phyloP scores from a whole-genome alignment of 2,329 filamentous ascomycete genomes.

The Neopestalotiopsis clavispora region DNA sequence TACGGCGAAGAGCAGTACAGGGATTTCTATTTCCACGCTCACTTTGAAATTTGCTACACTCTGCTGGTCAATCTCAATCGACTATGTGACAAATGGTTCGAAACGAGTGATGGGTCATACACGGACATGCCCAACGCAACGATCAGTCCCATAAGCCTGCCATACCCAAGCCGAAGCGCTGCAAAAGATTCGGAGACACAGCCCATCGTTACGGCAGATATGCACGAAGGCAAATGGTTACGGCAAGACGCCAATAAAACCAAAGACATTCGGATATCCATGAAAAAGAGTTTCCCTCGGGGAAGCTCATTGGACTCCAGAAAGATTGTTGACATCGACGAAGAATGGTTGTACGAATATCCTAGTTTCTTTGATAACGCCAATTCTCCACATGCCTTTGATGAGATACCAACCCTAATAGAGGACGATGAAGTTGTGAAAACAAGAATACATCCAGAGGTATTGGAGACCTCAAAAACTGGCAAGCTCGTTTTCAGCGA shows the following conservation, averaged over 20 bases:
- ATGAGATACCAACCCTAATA: background rate
- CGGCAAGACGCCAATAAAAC: background rate
- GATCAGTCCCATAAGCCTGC: no score
- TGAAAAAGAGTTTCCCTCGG: slow-evolving; percentile 21
- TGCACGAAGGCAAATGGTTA: no score
- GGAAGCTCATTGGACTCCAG: slow-evolving; percentile 19
- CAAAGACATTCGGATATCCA: background rate
- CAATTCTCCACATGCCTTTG: no score
- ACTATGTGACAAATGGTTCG: no score
- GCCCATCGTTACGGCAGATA: no score
- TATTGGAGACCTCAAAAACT: background rate
- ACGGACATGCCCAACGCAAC: slow-evolving; percentile 19
- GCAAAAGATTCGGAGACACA: no score
- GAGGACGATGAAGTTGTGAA: background rate
- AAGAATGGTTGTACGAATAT: slow-evolving; percentile 28
- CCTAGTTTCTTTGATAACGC: slow-evolving; percentile 24
- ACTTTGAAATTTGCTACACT: slow-evolving; percentile 18
- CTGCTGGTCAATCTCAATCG: background rate
- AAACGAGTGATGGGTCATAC: no score
- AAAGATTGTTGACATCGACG: slow-evolving; percentile 20
- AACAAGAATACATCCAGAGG: background rate
- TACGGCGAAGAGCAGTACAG: slow-evolving; percentile 3
- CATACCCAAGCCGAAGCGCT: no score
- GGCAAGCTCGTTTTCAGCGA: background rate
- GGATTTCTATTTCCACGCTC: slow-evolving; percentile 18